These are phyloP conservation scores for Schizophyllum amplum DNA, from an alignment of 1,284 basidiomycete genomes.

Conservation along the genomic window DNA sequence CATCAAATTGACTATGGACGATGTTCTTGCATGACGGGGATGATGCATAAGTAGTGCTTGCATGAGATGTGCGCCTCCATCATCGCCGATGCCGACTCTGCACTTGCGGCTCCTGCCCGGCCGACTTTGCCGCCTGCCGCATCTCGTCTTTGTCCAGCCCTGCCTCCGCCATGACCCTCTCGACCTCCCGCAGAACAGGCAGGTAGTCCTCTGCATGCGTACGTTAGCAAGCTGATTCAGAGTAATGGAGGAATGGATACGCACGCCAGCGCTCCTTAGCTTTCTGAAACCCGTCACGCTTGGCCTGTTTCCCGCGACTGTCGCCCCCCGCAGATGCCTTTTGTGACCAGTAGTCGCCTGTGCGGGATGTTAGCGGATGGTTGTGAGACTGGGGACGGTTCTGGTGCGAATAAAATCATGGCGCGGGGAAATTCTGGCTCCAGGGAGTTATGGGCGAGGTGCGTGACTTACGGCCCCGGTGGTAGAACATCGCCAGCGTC, in stretches of 20 bases:
- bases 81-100: conserved; percentile 47
- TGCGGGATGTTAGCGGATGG: not conserved
- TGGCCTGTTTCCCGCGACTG: conserved; percentile 72
- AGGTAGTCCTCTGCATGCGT: conserved; percentile 54
- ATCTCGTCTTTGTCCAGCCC: conserved; percentile 85
- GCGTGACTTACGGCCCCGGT: conserved; percentile 57
- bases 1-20: too few species aligned
- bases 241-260: conserved; percentile 14
- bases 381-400: too few species aligned
- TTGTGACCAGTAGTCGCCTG: conserved; percentile 78
- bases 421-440: too few species aligned
- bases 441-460: conserved; percentile 1
- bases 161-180: conserved; percentile 78
- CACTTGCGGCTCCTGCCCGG: conserved; percentile 21
- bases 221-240: too few species aligned
- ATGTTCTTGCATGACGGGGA: too few species aligned
- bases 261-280: conserved; percentile 62
- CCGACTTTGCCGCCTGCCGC: conserved; percentile 39
- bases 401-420: not conserved
- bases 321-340: conserved; percentile 58
- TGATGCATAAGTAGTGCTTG: too few species aligned
- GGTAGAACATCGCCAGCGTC: conserved; percentile 79
- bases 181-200: conserved; percentile 74
- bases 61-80: too few species aligned
- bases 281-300: conserved; percentile 72